Base-by-base conservation (phyloP, 1,284 basidiomycete genomes). In the Dichomitus squalens region DNA sequence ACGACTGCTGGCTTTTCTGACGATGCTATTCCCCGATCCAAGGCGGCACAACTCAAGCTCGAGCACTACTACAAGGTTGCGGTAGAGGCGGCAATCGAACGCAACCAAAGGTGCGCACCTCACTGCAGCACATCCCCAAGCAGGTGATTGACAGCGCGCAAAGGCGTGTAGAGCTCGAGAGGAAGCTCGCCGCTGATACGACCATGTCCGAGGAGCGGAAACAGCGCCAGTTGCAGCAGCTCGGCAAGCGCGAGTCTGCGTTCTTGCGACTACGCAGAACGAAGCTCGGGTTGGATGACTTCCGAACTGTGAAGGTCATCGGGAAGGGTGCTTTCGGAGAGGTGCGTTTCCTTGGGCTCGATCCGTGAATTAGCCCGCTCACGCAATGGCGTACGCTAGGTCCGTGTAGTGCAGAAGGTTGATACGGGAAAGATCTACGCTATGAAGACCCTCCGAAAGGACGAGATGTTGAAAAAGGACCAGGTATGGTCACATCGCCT, bases 241-340 rank as follows among this genome's bases (percentile, higher is more conserved):
- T 98, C 57, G 93, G 95, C 57, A 88, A 93, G 72, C 87, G 91
- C 59, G 97, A 99, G 76, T 92, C 91, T 8, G 91, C 93, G 63
- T 96, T 95, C 76, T 79, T 99, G 54, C 87, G 97, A 33, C 79
- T 99, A 56, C 85, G 93, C 57, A 83, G 96, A 65, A 98, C 96
- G 25, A 92, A 95, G 70, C 91, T 99, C 64, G 95, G 94, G 34
- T 78, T 98, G 52, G 82, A 91, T 54, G 95, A 99, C 78, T 99
- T 99, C 82, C 82, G 88, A 64, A 98, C 97, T 2, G 91, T 99
- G 70, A 99, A 99, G 75, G 96, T 98, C 59, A 99, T 99, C 68
- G 97, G 97, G 33, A 98, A 98, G 78, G 97, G 96, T 67, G 97
- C 96, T 14, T 98, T 98, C 71, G 96, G 96, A 71, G 96, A 98